Evolutionary conservation across 495 filamentous ascomycete species (phyloP).

Genomic region (Chaetomidium leptoderma): DNA sequence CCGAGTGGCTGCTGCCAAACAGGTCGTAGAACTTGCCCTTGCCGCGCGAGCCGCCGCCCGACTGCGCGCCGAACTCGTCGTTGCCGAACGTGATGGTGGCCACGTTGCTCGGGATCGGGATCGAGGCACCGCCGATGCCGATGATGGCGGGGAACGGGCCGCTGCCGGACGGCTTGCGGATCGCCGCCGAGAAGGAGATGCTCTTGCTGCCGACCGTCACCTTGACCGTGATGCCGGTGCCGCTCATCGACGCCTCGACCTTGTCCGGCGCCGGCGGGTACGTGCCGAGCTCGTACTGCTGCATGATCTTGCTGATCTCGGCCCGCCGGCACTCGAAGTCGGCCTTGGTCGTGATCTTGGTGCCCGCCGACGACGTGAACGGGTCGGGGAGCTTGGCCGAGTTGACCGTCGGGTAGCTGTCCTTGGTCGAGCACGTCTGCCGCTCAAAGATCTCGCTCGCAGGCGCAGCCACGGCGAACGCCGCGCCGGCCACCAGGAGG

Average conservation of each 20-base stretch:
- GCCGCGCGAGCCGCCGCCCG: constrained; percentile 37
- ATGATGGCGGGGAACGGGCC: constrained; percentile 50
- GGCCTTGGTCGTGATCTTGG: constrained; percentile 42
- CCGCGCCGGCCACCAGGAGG: constrained; percentile 40
- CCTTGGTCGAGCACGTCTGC: constrained; percentile 33
- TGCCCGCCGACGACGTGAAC: constrained; percentile 45
- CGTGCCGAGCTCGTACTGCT: constrained; percentile 51
- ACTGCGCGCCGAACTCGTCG: constrained; percentile 46
- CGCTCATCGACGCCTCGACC: constrained; percentile 42
- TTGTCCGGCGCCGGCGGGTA: constrained; percentile 44
- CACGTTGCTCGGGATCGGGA: constrained; percentile 46
- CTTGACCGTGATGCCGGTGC: constrained; percentile 40
- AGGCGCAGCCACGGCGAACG: constrained; percentile 39
- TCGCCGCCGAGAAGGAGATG: constrained; percentile 44
- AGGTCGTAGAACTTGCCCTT: constrained; percentile 51
- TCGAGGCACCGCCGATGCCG: constrained; percentile 43
- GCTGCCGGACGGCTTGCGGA: constrained; percentile 41
- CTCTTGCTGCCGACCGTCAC: constrained; percentile 45
- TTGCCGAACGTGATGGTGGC: constrained; percentile 49
- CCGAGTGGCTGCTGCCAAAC: constrained; percentile 45
- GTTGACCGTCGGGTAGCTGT: constrained; percentile 30
- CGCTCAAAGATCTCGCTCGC: constrained; percentile 43
- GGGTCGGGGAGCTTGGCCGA: constrained; percentile 49
- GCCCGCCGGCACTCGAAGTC: constrained; percentile 49
- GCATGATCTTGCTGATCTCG: constrained; percentile 49